Conservation (phyloP, 306 rosid genomes). For the Inga oerstediana region DNA sequence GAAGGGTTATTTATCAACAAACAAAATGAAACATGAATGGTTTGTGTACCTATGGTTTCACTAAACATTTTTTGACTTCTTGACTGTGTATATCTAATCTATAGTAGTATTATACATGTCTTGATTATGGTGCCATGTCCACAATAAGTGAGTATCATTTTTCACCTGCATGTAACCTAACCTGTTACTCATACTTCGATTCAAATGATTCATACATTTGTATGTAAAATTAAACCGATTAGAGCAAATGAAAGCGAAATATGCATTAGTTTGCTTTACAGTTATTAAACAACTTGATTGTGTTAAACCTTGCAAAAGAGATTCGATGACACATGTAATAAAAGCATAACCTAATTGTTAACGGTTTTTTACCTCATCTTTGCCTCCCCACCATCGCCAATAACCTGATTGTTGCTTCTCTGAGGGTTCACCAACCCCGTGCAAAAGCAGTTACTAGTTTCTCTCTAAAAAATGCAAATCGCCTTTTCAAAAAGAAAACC, state of each 20-base stretch:
- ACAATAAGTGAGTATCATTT: conserved; percentile 86
- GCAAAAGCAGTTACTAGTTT: no score
- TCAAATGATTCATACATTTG: neutral
- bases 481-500: no score
- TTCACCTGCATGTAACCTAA: conserved; percentile 56
- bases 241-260: neutral
- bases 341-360: no score
- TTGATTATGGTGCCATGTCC: conserved; percentile 93
- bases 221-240: neutral
- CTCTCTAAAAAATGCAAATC: no score
- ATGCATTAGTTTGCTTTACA: no score
- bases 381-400: no score
- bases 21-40: conserved; percentile 8
- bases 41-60: conserved; percentile 40
- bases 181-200: conserved; percentile 22
- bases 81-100: conserved; percentile 74
- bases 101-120: conserved; percentile 60
- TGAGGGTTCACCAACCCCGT: no score
- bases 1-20: neutral
- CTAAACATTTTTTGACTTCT: conserved; percentile 72
- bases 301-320: no score
- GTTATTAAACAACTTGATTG: no score
- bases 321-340: no score
- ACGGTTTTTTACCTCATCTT: no score
- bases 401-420: no score